phyloP scores from a whole-genome alignment of 805 yeast genomes.

The Cyberlindnera mississippiensis region DNA sequence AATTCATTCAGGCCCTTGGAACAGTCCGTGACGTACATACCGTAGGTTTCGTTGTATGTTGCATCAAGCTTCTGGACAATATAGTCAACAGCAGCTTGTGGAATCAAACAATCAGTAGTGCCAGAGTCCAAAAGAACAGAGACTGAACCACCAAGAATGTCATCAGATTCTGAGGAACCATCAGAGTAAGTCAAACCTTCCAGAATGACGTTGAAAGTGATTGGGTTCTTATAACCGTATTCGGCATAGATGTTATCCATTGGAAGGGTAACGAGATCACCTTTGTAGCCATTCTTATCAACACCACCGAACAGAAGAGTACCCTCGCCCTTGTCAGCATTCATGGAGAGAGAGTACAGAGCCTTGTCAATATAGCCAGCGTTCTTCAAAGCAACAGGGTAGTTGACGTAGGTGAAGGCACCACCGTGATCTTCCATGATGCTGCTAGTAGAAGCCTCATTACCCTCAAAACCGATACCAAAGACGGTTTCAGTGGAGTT shows the following conservation, averaged over 20 bases:
- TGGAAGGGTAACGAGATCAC: conserved; percentile 44
- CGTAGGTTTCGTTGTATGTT: conserved; percentile 26
- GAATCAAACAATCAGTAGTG: conserved; percentile 47
- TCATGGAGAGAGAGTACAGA: conserved; percentile 57
- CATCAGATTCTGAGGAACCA: neutral
- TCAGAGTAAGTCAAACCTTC: conserved; percentile 1
- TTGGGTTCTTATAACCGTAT: conserved; percentile 37
- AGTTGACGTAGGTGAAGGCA: conserved; percentile 3
- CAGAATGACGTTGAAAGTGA: conserved; percentile 32
- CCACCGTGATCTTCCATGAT: conserved; percentile 11
- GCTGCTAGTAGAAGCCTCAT: conserved; percentile 5
- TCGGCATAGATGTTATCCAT: conserved; percentile 24
- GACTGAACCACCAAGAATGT: neutral
- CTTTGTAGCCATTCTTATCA: conserved; percentile 51
- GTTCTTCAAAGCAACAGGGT: conserved; percentile 35
- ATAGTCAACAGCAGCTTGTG: conserved; percentile 24
- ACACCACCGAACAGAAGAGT: conserved; percentile 61
- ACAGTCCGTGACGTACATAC: conserved; percentile 4
- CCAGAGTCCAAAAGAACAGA: conserved; percentile 54
- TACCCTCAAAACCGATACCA: conserved; percentile 7
- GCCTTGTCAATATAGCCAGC: conserved; percentile 48
- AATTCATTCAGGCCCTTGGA: neutral
- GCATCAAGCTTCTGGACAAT: conserved; percentile 29
- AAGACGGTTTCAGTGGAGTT: conserved; percentile 45
- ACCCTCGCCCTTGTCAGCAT: conserved; percentile 35